Conservation (phyloP, 441 rosid species). For the Pelargonium cotyledonis region DNA sequence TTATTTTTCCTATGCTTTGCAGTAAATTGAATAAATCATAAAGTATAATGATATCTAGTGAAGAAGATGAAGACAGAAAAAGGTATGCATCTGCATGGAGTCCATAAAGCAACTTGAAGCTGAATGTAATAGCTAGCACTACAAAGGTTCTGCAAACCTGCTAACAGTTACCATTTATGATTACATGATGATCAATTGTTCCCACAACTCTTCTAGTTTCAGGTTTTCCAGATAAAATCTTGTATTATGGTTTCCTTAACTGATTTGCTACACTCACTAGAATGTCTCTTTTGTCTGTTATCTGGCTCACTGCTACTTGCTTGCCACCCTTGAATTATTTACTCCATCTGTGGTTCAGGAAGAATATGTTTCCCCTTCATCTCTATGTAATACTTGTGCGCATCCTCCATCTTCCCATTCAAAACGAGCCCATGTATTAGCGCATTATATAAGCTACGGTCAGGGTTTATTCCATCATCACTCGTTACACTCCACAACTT, state of each 20-base stretch:
- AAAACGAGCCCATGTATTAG: conserved; percentile 84
- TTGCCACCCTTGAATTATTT: conserved; percentile 57
- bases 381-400: conserved; percentile 58
- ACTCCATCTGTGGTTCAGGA: conserved; percentile 59
- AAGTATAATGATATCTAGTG: conserved; percentile 11
- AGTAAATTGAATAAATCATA: neutral
- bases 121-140: conserved; percentile 17
- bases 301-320: conserved; percentile 38
- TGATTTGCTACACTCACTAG: conserved; percentile 17
- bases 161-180: conserved; percentile 7
- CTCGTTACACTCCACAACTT: conserved; percentile 74
- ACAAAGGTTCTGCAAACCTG: conserved; percentile 4
- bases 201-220: conserved; percentile 59
- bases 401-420: conserved; percentile 77
- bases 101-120: conserved; percentile 8
- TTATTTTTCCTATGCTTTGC: neutral
- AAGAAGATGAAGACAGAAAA: conserved; percentile 16
- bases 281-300: conserved; percentile 21
- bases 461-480: conserved; percentile 58
- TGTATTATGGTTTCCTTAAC: conserved; percentile 22
- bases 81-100: conserved; percentile 17
- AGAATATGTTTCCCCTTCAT: conserved; percentile 67
- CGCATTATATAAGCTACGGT: conserved; percentile 68
- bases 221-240: conserved; percentile 35
- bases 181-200: conserved; percentile 30